phyloP scores from a whole-genome alignment of 768 basidiomycete species.

The Lenzites betulinus region DNA sequence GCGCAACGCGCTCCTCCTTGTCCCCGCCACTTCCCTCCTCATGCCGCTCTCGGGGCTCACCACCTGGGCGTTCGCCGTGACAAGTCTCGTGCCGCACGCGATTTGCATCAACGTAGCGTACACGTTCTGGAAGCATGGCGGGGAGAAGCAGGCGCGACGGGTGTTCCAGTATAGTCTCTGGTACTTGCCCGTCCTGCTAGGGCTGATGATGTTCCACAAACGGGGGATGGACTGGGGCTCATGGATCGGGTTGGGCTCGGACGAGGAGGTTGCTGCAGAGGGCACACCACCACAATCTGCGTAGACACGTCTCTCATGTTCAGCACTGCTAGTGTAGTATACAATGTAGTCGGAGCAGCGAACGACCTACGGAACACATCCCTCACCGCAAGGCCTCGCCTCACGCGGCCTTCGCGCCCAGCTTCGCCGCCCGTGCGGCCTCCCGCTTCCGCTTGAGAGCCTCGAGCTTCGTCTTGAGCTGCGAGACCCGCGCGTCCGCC shows the following conservation, averaged over 20 bases:
- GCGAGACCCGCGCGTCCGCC: conserved; percentile 71
- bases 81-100: conserved; percentile 73
- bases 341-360: neutral
- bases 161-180: conserved; percentile 84
- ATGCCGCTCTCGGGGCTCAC: conserved; percentile 90
- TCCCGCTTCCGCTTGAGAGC: conserved; percentile 52
- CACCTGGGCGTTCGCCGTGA: conserved; percentile 86
- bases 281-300: neutral
- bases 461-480: conserved; percentile 67
- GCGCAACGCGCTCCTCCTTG: conserved; percentile 75
- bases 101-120: conserved; percentile 70
- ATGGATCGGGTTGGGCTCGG: conserved; percentile 49
- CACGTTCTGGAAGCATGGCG: conserved; percentile 70
- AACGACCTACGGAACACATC: neutral
- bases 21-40: conserved; percentile 77
- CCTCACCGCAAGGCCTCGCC: too few relatives aligned
- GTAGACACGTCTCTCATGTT: neutral
- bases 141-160: conserved; percentile 75
- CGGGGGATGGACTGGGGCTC: conserved; percentile 76
- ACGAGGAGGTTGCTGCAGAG: conserved; percentile 4
- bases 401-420: conserved; percentile 5
- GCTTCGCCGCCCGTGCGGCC: conserved; percentile 32
- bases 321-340: conserved; percentile 10
- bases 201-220: conserved; percentile 95
- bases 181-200: conserved; percentile 88